These are phyloP conservation scores for Gremmenia infestans DNA, from an alignment of 2,329 filamentous ascomycete genomes.

Conservation along the genomic window DNA sequence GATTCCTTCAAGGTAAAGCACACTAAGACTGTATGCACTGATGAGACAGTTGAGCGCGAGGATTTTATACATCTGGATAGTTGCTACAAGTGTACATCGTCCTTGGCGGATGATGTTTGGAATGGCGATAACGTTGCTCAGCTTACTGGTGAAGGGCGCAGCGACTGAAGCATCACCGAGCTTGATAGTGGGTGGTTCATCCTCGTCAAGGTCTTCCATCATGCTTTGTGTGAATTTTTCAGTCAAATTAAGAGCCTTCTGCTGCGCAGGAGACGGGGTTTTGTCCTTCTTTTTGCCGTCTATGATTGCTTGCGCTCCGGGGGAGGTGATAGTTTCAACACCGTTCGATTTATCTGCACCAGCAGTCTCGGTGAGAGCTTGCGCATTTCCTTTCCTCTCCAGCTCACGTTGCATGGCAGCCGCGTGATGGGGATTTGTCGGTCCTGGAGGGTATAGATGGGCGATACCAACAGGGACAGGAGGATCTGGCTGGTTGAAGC, in stretches of 20 bases:
- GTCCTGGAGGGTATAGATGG: constrained; percentile 88
- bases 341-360: constrained; percentile 44
- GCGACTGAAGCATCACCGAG: constrained; percentile 95
- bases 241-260: constrained; percentile 72
- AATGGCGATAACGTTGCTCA: constrained; percentile 93
- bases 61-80: constrained; percentile 99
- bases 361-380: constrained; percentile 46
- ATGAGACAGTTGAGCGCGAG: constrained; percentile 96
- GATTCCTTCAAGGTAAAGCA: constrained; percentile 95
- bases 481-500: constrained; percentile 91
- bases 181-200: constrained; percentile 92
- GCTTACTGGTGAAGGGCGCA: constrained; percentile 94
- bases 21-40: constrained; percentile 92
- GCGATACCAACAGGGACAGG: constrained; percentile 90
- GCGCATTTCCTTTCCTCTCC: constrained; percentile 66
- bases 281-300: constrained; percentile 51
- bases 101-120: constrained; percentile 98
- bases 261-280: constrained; percentile 55
- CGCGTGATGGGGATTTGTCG: constrained; percentile 86
- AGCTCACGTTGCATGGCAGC: constrained; percentile 88
- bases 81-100: constrained; percentile 93
- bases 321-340: constrained; percentile 61
- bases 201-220: constrained; percentile 86
- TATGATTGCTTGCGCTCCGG: constrained; percentile 57
- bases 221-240: constrained; percentile 82